Base-by-base conservation (phyloP, 192 early-diverging fungal species). In the Martensiomyces pterosporus region DNA sequence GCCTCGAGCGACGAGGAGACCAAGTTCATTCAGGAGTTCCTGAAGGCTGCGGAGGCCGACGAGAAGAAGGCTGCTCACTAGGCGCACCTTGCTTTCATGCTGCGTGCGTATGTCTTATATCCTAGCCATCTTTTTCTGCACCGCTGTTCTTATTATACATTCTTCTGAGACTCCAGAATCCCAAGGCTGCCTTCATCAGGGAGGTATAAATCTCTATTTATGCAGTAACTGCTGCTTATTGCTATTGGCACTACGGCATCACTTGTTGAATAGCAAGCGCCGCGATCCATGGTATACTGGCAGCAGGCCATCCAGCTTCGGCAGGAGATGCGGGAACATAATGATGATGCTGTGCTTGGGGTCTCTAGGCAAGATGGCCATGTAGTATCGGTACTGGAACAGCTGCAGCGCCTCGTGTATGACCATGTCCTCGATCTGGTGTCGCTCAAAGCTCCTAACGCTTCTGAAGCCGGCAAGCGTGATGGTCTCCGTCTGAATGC, bases 11-110 rank as follows among this genome's bases (percentile, higher is more conserved):
- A 59, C 14, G 75, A 77, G 19, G 75, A 77, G 49, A 52, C 52
- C 51, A 57, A 64, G 42, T 77, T 64, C 45, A 60, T 77, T 33
- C 56, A 68, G 39, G 64, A 77, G 42, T 77, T 77, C 60, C 56
- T 77, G 6, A 70, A 77, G 60, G 47, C 60, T 4, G 53, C 65
- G 16, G 75, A 77, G 43, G 60, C 59, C 23, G 75, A 77, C 14
- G 63, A 77, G 36, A 55, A 59, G 38, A 54, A 53, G 42, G 24
- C 44, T 2, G 7, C 16, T 23, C 25, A 51, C n/a, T n/a, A n/a
- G n/a, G n/a, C n/a, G n/a, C n/a, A n/a, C n/a, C n/a, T n/a, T n/a
- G n/a, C n/a, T n/a, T n/a, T n/a, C n/a, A n/a, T n/a, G n/a, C n/a
- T n/a, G n/a, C n/a, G n/a, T n/a, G n/a, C n/a, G n/a, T n/a, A n/a